phyloP scores from a whole-genome alignment of 768 basidiomycete genomes.

The Psilocybe azurescens region DNA sequence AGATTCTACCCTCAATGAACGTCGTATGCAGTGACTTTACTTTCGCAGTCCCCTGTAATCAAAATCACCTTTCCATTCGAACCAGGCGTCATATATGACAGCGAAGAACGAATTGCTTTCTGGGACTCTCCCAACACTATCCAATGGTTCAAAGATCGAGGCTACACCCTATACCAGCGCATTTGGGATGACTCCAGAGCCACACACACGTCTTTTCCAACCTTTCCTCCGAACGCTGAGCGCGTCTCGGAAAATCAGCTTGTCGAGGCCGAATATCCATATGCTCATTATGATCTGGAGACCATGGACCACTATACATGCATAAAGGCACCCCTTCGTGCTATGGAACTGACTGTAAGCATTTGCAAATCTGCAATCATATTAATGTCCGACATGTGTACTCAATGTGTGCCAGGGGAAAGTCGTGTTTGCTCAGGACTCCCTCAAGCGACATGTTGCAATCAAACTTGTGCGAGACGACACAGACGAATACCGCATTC shows the following conservation, averaged over 20 bases:
- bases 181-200: background rate
- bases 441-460: too few species aligned
- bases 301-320: too few species aligned
- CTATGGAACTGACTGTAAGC: background rate
- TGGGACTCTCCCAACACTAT: background rate
- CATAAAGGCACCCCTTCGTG: background rate
- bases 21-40: too few species aligned
- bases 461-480: too few species aligned
- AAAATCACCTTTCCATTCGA: too few species aligned
- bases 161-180: conserved; percentile 10
- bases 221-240: background rate
- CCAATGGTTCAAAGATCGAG: conserved; percentile 7
- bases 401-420: background rate
- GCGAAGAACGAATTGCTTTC: background rate
- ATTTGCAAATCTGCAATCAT: conserved; percentile 16
- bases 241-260: too few species aligned
- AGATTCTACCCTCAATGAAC: too few species aligned
- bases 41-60: too few species aligned
- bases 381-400: too few species aligned
- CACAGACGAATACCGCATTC: too few species aligned
- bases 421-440: background rate
- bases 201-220: background rate
- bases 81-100: too few species aligned
- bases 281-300: conserved; percentile 4
- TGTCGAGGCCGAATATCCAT: conserved; percentile 11